These are phyloP conservation scores for Logfia minima DNA, from an alignment of 129 eudicot species.

Conservation along the genomic window DNA sequence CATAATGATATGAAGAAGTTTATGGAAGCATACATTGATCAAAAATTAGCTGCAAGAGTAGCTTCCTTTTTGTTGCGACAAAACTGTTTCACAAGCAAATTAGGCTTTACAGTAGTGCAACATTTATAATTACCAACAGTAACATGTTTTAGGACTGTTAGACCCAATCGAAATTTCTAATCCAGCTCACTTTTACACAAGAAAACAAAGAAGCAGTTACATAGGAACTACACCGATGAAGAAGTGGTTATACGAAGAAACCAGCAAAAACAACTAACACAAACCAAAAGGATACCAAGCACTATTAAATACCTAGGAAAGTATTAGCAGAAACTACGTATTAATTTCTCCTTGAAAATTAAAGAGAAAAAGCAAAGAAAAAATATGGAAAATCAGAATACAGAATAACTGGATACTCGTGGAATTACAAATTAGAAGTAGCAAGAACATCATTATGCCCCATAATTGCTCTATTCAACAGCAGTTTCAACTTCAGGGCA, in stretches of 20 bases:
- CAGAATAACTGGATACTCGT: not conserved
- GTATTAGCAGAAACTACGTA: not conserved
- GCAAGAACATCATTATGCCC: not conserved
- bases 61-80: not conserved
- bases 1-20: no score
- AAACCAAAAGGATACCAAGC: not conserved
- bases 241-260: not conserved
- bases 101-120: not conserved
- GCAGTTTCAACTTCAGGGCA: conserved; percentile 8
- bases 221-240: not conserved
- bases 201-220: not conserved
- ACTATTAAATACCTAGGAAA: not conserved
- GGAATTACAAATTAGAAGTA: not conserved
- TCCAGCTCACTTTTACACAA: not conserved
- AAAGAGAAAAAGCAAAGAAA: no score
- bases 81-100: not conserved
- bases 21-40: no score
- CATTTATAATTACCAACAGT: no score
- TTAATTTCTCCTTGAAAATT: no score
- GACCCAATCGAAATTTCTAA: not conserved
- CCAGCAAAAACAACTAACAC: not conserved
- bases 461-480: not conserved
- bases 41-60: not conserved
- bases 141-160: no score
- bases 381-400: not conserved